Evolutionary conservation across 2,329 filamentous ascomycete species (phyloP), one percentile per base, ranked within the genome.

Genomic region (Botrytis squamosa): DNA sequence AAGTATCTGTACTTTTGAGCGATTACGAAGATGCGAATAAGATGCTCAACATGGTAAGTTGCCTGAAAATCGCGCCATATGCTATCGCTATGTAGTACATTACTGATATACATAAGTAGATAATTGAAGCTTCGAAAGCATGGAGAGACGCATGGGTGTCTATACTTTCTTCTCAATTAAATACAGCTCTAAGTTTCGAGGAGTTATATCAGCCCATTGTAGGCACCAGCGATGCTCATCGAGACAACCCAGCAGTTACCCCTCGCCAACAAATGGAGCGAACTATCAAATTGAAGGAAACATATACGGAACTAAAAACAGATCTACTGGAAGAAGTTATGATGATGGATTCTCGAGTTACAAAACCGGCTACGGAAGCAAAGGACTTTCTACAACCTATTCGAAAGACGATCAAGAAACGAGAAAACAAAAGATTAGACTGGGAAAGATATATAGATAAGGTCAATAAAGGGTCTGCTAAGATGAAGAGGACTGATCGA

Each of bases 1-100:
- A 93, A 80, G 90, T 95, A 64, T 90, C 91, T 18, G 87, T 91
- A 63, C 85, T 96, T 71, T 84, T 97, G 73, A 91, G 89, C 78
- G 93, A 96, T 80, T 96, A 94, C 80, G 91, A 94, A 78, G 91
- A 95, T 82, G 92, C 91, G 40, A 92, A 96, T 81, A 88, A 88
- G 77, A 88, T 95, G 80, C 86, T 96, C 76, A 87, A 88, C 76
- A 90, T 90, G 86, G 93, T 94, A 84, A 74, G 84, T 79, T 74
- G 62, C 73, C 69, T 63, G 69, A n/a, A 52, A 38, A 9, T 63
- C 38, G 66, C 72, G 55, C 12, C 55, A 55, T 44, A 46, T n/a
- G 7, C 12, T n/a, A 40, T n/a, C 42, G 55, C 29, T 63, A 57
- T 36, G n/a, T 46, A 16, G 22, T 22, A 38, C 38, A 10, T 46